Base-by-base conservation (phyloP, 345 rosid genomes). In the Eucalyptus caleyi region DNA sequence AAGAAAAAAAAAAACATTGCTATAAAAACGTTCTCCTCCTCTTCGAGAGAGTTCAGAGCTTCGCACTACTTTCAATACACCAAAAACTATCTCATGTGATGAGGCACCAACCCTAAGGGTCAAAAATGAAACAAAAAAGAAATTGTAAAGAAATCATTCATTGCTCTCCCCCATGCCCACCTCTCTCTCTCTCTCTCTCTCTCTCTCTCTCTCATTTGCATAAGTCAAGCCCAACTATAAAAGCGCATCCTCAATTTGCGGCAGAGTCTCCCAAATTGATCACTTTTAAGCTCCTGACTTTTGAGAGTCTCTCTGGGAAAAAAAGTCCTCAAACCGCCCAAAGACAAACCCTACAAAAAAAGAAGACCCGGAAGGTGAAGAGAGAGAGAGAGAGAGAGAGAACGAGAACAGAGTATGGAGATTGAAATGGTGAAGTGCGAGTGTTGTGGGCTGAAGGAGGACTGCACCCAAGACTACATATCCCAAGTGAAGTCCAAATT, bases 371-470 rank as follows among this genome's bases (percentile, higher is more conserved):
- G 88, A 67, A 53, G 54, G 40, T 87, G 49, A 88, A 49, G 50
- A 16, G 14, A n/a, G 86, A 18, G 32, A 77, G 30, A 13, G 30
- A 32, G 32, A 47, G 37, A 60, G 16, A 44, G 27, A 34, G 30
- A 40, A 11, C 16, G 7, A 77, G 30, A 40, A 30, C 87, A 86
- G 34, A 54, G 19, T 32, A 98, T 97, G 98, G 99, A 98, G 95
- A 94, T 98, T 47, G 99, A 98, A 89, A 93, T 96, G 27, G 96
- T 93, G 45, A 94, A 93, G 89, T 97, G 99, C 32, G 98, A 96
- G 91, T 98, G 99, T 87, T 98, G 99, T 90, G 97, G 96, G 72
- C 90, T 98, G 93, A 93, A 94, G 90, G 99, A 98, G 89, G 99
- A 98, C 88, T 98, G 99, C 89, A 97, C 99, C 23, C 98, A 92